Base-by-base conservation (phyloP, 129 eudicot species). In the Pulicaria dysenterica region DNA sequence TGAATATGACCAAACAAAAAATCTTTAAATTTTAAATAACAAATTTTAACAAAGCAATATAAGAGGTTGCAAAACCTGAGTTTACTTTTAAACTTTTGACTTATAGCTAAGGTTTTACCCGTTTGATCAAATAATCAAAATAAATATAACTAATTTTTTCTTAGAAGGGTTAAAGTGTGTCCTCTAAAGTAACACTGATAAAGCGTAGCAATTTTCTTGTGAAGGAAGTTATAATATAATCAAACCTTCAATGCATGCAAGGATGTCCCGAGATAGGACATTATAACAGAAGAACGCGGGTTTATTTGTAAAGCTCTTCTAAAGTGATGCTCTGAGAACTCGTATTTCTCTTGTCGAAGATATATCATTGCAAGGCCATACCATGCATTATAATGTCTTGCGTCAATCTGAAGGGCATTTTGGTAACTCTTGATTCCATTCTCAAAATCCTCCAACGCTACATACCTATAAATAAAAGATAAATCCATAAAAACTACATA, bases 331-430 rank as follows among this genome's bases (percentile, higher is more conserved):
- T 95, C 99, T 50, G 99, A 89, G 83, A 95, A 95, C 67, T 91
- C 94, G 61, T 86, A 90, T 82, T 91, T 95, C 88, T 95, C 99
- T 68, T 95, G 97, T 31, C 96, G 91, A 64, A 95, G 97, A 74
- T 88, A 95, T 60, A 95, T 75, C 97, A 95, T 95, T 73, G 97
- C 99, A 50, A 95, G 99, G 31, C 99, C 99, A 79, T 95, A 88
- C 99, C 99, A 95, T 15, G 99, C 96, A 19, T 91, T 95, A 61
- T 95, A 91, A 84, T 95, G 99, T 70, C 99, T 85, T 24, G 86
- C 76, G 71, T 95, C 97, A 48, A 91, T 67, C 57, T 84, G 82
- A 73, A 95, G 91, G 65, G 99, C 99, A 77, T 74, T 88, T 40
- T 88, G 97, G 84, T 88, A 95, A 79, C 99, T 84, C 75, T 78